Base-by-base conservation (phyloP, 108 stramenopile species). In the Skeletonema marinoi region DNA sequence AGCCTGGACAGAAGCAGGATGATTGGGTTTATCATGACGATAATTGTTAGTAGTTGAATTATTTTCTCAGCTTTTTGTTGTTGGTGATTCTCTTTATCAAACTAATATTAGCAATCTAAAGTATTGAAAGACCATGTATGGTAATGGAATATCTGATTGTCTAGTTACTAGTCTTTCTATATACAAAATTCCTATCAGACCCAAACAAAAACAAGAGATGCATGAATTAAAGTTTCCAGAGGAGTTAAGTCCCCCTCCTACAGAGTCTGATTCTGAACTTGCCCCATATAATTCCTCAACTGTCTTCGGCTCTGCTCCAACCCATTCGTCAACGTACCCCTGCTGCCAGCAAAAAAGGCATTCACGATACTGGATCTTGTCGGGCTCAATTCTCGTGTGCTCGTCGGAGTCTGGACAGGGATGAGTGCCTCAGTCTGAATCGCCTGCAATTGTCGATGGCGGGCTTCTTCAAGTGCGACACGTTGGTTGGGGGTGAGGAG, bases 1-100 rank as follows among this genome's bases (percentile, higher is more conserved):
- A 96, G 66, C 97, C 97, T 42, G 97, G 97, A 42, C 74, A 93
- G 85, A 88, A 81, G 60, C 97, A 98, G 75, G 94, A 96, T 66
- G 90, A 94, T 78, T 98, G 94, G 94, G 86, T 98, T 30, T 98
- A 98, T 80, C 97, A 98, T 76, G 97, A 98, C 80, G 97, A 97
- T 74, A 90, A 84, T 64, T 95, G 91, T 69, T 92, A 90, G 56
- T 60, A 46, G 13, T 12, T 16, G 0, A 46, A n/a, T 13, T 0
- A 44, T 44, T 8, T 39, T 39, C 39, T 44, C 14, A 6, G 42
- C 14, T 44, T 3, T 44, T 14, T 1, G 1, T 14, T 11, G 12
- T 42, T 36, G 3, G n/a, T n/a, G n/a, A n/a, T n/a, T n/a, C n/a
- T n/a, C n/a, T n/a, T n/a, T n/a, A n/a, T n/a, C n/a, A n/a, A n/a